Evolutionary conservation across 2,329 filamentous ascomycete species (phyloP), one percentile per base, ranked within the genome.

Genomic region (Talaromyces amestolkiae): DNA sequence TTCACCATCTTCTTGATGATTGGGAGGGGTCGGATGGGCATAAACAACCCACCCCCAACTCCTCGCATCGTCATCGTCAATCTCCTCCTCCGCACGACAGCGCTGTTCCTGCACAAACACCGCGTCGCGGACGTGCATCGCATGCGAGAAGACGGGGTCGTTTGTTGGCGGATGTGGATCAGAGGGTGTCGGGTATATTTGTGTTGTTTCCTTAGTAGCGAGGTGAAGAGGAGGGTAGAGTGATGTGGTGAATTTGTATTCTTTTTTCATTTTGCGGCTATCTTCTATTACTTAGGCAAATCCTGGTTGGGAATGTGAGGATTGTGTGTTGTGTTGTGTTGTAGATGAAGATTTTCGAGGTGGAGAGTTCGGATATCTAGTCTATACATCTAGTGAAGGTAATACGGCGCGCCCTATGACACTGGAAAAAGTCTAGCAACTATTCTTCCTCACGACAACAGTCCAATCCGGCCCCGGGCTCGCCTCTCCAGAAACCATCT

Each of bases 31-130:
- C 27, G 27, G 13, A 7, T 35, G 17, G 1, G 66, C 87, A 77
- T 96, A 97, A n/a, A 89, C 82, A 35, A 97, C 89, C 91, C 92
- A 97, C 77, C 97, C 93, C 79, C 89, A 94, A 70, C 87, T 89
- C 41, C 91, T 86, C 0, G 84, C 70, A 76, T 98, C 94, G 74
- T 97, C 92, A 1, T 83, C 80, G 80, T 97, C 94, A 69, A 92
- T 84, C 76, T 98, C 93, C 69, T 87, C 86, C 43, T 90, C 87
- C 0, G 87, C 77, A 0, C 81, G 78, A 33, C 86, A 82, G 24
- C 79, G 76, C 68, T 88, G 86, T 73, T 88, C 86, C 65, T 83
- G 77, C 43, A 86, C 80, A 69, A 85, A 88, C 68, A 88, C 86
- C 45, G 78, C 77, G 65, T 84, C 80, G 43, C 86, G 85, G 6